These are phyloP conservation scores for Mikania micrantha DNA, from an alignment of 129 eudicot species.

Conservation along the genomic window DNA sequence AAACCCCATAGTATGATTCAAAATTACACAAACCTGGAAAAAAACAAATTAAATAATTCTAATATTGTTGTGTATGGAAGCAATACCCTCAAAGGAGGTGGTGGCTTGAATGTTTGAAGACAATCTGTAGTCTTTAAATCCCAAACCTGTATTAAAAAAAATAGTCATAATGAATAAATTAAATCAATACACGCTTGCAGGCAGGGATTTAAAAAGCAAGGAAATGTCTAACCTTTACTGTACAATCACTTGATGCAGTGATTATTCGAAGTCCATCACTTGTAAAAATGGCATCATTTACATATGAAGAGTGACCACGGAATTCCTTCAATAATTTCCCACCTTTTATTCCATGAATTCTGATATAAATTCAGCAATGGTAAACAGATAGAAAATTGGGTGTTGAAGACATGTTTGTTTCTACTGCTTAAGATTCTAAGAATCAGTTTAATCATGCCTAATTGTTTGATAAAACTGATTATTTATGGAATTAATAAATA, in stretches of 20 bases:
- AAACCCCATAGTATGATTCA: background rate
- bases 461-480: background rate
- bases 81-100: constrained; percentile 85
- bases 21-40: background rate
- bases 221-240: constrained; percentile 66
- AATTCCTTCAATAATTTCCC: constrained; percentile 91
- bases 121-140: constrained; percentile 83
- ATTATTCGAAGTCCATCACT: constrained; percentile 79
- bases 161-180: background rate
- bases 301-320: constrained; percentile 96
- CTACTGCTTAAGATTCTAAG: background rate
- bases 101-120: constrained; percentile 90
- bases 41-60: background rate
- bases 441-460: background rate
- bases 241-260: constrained; percentile 97
- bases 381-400: background rate
- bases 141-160: constrained; percentile 60
- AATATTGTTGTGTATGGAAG: background rate
- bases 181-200: constrained; percentile 15
- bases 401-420: background rate
- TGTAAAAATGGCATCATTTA: constrained; percentile 88
- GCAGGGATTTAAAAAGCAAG: background rate
- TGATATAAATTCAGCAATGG: constrained; percentile 10
- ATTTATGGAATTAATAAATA: background rate
- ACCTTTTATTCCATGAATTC: constrained; percentile 87